These are phyloP conservation scores for Pseudocercospora vitis DNA, from an alignment of 2,329 filamentous ascomycete species.

Conservation along the genomic window DNA sequence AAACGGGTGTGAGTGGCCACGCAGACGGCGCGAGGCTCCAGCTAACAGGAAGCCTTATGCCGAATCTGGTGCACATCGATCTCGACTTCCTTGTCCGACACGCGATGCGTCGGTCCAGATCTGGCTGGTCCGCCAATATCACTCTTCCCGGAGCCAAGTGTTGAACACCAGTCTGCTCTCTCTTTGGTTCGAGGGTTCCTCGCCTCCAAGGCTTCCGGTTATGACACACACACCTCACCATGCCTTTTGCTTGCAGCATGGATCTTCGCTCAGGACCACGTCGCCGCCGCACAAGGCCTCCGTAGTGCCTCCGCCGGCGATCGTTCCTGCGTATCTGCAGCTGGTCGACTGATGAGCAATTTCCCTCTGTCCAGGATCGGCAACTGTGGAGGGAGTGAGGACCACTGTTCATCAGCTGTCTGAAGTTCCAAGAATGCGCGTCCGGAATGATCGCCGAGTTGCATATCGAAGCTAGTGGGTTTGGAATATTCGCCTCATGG, in stretches of 20 bases:
- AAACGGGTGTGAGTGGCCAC: constrained; percentile 10
- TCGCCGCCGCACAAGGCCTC: constrained; percentile 10
- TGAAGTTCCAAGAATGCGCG: not conserved
- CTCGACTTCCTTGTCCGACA: constrained; percentile 18
- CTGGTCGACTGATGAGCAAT: not conserved
- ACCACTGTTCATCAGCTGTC: constrained; percentile 2
- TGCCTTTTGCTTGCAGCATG: constrained; percentile 3
- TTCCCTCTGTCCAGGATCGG: constrained; percentile 7
- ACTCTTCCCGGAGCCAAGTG: not conserved
- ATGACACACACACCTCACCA: constrained; percentile 18
- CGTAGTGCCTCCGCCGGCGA: constrained; percentile 13
- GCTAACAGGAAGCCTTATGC: constrained; percentile 13
- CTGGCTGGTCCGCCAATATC: not conserved
- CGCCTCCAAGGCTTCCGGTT: constrained; percentile 10
- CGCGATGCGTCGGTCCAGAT: not conserved
- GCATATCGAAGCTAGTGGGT: not conserved
- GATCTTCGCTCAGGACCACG: constrained; percentile 8
- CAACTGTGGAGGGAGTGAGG: constrained; percentile 7
- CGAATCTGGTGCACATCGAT: constrained; percentile 21
- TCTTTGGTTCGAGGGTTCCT: constrained; percentile 11
- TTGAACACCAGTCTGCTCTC: constrained; percentile 9
- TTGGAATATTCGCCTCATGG: not conserved
- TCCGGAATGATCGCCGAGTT: not conserved
- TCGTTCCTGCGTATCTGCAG: constrained; percentile 12
- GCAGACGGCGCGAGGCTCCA: constrained; percentile 14